A percentile compares a stretch with the other conserved stretches of the same genome.
Evolutionary conservation across 1,284 basidiomycete species (phyloP).

Genomic region (Boletus subluridellus): DNA sequence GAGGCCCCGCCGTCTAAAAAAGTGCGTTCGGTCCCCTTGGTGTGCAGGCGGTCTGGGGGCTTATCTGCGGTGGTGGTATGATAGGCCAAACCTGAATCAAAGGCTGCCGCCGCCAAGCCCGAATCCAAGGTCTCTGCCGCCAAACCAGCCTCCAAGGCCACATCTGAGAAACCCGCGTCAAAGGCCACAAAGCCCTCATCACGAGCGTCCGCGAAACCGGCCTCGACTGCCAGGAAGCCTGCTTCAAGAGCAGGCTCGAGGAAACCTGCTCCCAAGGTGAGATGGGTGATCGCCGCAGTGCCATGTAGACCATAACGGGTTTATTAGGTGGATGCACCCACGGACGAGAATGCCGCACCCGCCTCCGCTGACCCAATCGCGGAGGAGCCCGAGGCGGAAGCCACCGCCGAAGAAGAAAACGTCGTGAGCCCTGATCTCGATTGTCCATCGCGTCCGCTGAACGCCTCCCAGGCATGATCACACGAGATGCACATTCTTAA

Average conservation of each 20-base stretch:
- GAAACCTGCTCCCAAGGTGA: conserved; percentile 43
- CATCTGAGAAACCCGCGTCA: conserved; percentile 35
- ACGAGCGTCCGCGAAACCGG: conserved; percentile 37
- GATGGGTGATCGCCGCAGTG: conserved; percentile 12
- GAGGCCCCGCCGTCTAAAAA: conserved; percentile 52
- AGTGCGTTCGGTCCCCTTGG: conserved; percentile 30
- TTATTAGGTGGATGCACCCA: conserved; percentile 39
- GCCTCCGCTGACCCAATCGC: conserved; percentile 43
- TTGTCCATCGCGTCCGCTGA: conserved; percentile 3
- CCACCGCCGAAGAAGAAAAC: conserved; percentile 40
- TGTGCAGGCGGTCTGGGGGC: neutral
- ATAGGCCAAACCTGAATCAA: conserved; percentile 30
- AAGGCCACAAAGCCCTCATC: conserved; percentile 36
- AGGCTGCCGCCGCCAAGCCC: conserved; percentile 23
- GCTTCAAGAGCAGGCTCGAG: conserved; percentile 41
- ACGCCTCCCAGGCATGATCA: conserved; percentile 20
- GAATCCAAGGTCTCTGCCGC: conserved; percentile 25
- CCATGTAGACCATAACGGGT: neutral
- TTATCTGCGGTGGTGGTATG: neutral
- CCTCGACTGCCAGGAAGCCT: conserved; percentile 42
- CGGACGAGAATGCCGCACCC: conserved; percentile 38
- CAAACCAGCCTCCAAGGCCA: conserved; percentile 37
- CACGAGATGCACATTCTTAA: conserved; percentile 14
- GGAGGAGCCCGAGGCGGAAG: conserved; percentile 52
- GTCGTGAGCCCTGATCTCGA: conserved; percentile 17